These are phyloP conservation scores for Lobosporangium transversale DNA, from an alignment of 192 early-diverging fungal genomes.

Conservation along the genomic window DNA sequence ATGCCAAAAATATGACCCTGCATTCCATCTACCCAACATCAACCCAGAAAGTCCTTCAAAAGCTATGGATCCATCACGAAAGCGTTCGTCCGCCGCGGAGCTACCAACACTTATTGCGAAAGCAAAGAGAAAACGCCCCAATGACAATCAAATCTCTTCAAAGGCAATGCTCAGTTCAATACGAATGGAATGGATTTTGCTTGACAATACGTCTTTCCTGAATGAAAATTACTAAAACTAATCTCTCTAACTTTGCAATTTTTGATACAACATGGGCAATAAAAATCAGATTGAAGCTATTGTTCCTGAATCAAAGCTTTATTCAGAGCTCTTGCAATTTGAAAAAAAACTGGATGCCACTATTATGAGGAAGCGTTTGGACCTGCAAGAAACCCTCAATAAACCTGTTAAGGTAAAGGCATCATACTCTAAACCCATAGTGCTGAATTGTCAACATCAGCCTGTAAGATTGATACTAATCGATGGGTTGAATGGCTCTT, in stretches of 20 bases:
- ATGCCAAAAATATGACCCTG: too few species aligned
- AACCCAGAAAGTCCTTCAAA: too few species aligned
- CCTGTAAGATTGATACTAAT: too few species aligned
- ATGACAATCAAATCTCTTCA: conserved; percentile 53
- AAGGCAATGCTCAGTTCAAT: conserved; percentile 29
- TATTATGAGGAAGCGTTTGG: conserved; percentile 90
- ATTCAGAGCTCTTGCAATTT: conserved; percentile 85
- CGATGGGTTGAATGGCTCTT: too few species aligned
- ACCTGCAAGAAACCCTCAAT: conserved; percentile 85
- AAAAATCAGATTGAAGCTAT: conserved; percentile 83
- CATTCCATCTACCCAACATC: too few species aligned
- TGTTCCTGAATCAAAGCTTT: conserved; percentile 93
- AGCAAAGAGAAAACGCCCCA: conserved; percentile 51
- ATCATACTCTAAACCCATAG: neutral
- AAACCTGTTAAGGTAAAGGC: conserved; percentile 73
- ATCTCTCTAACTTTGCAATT: neutral
- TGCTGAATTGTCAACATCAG: too few species aligned
- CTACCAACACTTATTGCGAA: conserved; percentile 32
- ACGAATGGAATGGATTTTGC: neutral
- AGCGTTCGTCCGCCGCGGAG: conserved; percentile 36
- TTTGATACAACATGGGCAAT: too few species aligned
- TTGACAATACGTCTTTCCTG: neutral
- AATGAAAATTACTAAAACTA: neutral
- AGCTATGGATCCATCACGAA: conserved; percentile 47
- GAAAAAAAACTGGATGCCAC: conserved; percentile 90